Base-by-base conservation (phyloP, 2,329 filamentous ascomycete genomes). In the Fusarium pseudonygamai region DNA sequence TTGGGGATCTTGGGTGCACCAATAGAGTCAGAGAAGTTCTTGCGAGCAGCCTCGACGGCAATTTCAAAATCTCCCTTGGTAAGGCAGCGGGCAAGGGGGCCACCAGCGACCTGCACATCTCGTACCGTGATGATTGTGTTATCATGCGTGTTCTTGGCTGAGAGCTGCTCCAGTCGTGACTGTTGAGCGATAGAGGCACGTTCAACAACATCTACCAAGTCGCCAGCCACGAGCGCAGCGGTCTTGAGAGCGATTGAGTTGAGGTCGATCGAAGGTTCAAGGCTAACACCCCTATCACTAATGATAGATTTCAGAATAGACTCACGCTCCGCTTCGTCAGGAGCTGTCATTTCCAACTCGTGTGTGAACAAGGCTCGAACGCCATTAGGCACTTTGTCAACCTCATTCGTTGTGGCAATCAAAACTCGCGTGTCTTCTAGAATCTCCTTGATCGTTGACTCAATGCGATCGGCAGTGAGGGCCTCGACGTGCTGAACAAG, bases 1-100 rank as follows among this genome's bases (percentile, higher is more conserved):
- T 97, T 98, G 12, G 96, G 96, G 71, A 98, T 98, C 87, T 98
- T 98, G 6, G 96, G 96, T 10, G 96, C 96, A 30, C 96, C 96
- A 73, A 99, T 99, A 1, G 96, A 93, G 81, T 98, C 96, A 11
- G 96, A 96, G 80, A 99, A 99, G 83, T 98, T 98, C 87, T 98
- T 98, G 61, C 96, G 91, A 3, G 96, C 96, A 11, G 95, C 94
- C 67, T 98, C 96, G 7, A 99, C 96, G 0, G 96, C 96, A n/a
- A 92, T 84, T 61, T 97, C 95, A 74, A 98, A 96, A 81, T 99
- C 96, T 5, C 88, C 86, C 75, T 93, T 93, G 2, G 91, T 95
- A 16, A 99, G 87, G 59, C 93, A 93, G 34, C 91, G 91, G 10
- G 93, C 93, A 15, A 92, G 88, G 45, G 93, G 88, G 0, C 96